Conservation (phyloP, 768 basidiomycete genomes). For the Crepidotus variabilis region DNA sequence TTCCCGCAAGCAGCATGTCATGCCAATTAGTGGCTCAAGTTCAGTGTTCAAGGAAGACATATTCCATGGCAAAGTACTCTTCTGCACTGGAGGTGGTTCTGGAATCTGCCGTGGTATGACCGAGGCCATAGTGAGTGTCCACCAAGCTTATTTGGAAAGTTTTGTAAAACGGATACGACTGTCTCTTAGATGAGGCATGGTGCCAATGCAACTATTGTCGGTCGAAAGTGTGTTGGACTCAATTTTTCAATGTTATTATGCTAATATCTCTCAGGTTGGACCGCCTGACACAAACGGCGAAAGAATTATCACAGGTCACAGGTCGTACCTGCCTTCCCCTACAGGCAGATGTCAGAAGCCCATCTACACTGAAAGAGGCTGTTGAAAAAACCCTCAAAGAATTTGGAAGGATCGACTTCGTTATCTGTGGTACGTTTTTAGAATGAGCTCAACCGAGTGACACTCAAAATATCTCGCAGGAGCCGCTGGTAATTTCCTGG, state of each 20-base stretch:
- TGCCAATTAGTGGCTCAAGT: conserved; percentile 48
- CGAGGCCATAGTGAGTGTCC: conserved; percentile 62
- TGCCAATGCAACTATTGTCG: conserved; percentile 76
- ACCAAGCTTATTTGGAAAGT: background rate
- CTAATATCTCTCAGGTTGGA: conserved; percentile 48
- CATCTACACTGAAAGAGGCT: conserved; percentile 67
- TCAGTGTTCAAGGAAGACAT: conserved; percentile 73
- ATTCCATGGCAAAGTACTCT: conserved; percentile 87
- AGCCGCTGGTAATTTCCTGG: conserved; percentile 95
- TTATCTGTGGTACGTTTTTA: conserved; percentile 73
- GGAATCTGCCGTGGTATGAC: conserved; percentile 93
- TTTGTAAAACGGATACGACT: conserved; percentile 9
- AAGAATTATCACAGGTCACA: conserved; percentile 66
- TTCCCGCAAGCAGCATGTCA: no score
- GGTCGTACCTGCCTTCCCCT: conserved; percentile 68
- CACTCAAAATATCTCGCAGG: conserved; percentile 37
- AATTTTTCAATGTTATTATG: background rate
- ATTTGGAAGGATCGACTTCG: conserved; percentile 90
- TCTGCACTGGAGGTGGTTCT: conserved; percentile 82
- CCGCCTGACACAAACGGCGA: conserved; percentile 64
- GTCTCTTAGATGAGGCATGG: conserved; percentile 76
- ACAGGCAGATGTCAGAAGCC: conserved; percentile 81
- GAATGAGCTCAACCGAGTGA: background rate
- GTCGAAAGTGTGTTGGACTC: conserved; percentile 67
- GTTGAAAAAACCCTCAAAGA: conserved; percentile 69